Conservation (phyloP, 495 filamentous ascomycete genomes). For the Aspergillus wentii region DNA sequence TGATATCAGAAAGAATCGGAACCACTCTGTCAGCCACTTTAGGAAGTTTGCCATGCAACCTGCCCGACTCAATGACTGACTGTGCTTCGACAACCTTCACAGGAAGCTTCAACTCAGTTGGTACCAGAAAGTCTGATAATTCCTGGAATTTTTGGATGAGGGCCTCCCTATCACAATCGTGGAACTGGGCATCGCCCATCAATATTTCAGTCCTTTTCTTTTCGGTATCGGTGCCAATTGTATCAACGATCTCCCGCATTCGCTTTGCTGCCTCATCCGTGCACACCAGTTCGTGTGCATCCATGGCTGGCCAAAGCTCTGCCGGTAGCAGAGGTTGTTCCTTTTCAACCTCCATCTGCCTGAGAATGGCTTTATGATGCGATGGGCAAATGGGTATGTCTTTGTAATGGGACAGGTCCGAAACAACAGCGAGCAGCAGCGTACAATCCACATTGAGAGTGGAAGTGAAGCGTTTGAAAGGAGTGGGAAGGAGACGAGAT, state of each 20-base stretch:
- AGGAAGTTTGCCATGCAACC: constrained; percentile 27
- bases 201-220: constrained; percentile 51
- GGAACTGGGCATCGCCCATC: constrained; percentile 30
- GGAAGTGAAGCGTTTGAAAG: constrained; percentile 48
- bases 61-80: constrained; percentile 22
- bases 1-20: constrained; percentile 53
- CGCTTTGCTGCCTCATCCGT: constrained; percentile 57
- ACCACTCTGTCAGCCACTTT: constrained; percentile 33
- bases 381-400: constrained; percentile 26
- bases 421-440: constrained; percentile 63
- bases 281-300: constrained; percentile 49
- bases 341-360: constrained; percentile 63
- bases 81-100: constrained; percentile 40
- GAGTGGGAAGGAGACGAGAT: constrained; percentile 46
- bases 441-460: constrained; percentile 72
- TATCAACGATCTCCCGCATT: constrained; percentile 63
- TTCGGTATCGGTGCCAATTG: constrained; percentile 61
- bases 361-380: constrained; percentile 51
- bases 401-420: constrained; percentile 62
- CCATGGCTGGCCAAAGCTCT: constrained; percentile 61
- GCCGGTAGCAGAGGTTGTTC: constrained; percentile 54
- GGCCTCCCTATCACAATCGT: constrained; percentile 16
- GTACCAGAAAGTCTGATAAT: constrained; percentile 48
- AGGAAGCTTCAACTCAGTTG: constrained; percentile 44
- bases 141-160: constrained; percentile 38